Evolutionary conservation across 2,329 filamentous ascomycete genomes (phyloP).

Genomic region (Camillea tinctor): DNA sequence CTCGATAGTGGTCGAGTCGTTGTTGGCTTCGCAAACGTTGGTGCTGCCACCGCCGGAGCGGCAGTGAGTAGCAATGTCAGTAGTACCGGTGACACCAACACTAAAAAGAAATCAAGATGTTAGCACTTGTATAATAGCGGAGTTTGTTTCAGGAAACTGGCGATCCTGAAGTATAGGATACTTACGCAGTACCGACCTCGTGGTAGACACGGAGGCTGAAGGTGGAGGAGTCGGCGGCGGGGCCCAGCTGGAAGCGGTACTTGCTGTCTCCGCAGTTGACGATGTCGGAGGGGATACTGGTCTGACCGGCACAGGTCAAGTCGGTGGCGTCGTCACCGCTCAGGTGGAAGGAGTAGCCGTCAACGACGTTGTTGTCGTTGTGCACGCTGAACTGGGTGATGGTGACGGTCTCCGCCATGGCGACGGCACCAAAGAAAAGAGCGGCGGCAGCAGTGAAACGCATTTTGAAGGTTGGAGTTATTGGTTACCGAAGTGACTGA

Average conservation of each 20-base stretch:
- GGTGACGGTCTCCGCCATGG: too few relatives aligned
- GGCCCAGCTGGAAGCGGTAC: constrained; percentile 30
- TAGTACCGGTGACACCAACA: constrained; percentile 10
- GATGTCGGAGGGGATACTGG: constrained; percentile 20
- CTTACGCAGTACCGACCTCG: constrained; percentile 12
- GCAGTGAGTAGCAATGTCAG: constrained; percentile 10
- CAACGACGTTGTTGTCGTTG: constrained; percentile 2
- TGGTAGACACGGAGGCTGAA: constrained; percentile 9
- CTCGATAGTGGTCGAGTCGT: constrained; percentile 4
- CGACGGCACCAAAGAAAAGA: too few relatives aligned
- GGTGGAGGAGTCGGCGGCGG: constrained; percentile 4
- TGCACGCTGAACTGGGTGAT: not conserved
- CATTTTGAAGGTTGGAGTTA: too few relatives aligned
- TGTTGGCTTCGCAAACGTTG: constrained; percentile 10
- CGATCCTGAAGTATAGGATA: too few relatives aligned
- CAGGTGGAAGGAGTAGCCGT: constrained; percentile 15
- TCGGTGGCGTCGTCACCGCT: constrained; percentile 9
- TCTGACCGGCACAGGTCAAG: constrained; percentile 9
- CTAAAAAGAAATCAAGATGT: not conserved
- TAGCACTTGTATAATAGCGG: too few relatives aligned
- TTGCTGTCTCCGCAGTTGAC: constrained; percentile 27
- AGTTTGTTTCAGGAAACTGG: not conserved
- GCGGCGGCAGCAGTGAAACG: too few relatives aligned
- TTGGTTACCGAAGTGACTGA: too few relatives aligned
- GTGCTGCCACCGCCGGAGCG: constrained; percentile 13